Percentiles rank a stretch among this genome's conserved stretches.
Conservation (phyloP, 2,329 filamentous ascomycete genomes). For the Sporothrix brunneoviolacea region DNA sequence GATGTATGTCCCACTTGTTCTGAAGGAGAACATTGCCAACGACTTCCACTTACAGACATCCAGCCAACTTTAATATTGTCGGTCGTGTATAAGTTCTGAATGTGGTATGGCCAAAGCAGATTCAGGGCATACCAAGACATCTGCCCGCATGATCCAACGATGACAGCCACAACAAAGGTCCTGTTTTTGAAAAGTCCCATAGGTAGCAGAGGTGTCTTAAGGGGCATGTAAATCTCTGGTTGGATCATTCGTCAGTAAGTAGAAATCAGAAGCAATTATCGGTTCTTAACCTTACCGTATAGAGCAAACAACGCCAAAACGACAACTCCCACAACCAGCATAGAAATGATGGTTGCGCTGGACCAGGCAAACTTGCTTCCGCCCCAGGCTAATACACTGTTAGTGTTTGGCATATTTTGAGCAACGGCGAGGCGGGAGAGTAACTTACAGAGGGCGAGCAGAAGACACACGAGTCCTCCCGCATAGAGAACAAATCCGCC, state of each 20-base stretch:
- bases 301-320: neutral
- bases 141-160: constrained; percentile 5
- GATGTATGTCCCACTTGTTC: too few species aligned
- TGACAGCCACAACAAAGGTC: constrained; percentile 5
- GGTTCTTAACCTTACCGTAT: too few species aligned
- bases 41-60: constrained; percentile 8
- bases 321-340: constrained; percentile 1
- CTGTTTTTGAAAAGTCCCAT: constrained; percentile 5
- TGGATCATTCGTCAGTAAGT: too few species aligned
- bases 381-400: too few species aligned
- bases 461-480: neutral
- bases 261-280: too few species aligned
- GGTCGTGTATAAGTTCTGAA: constrained; percentile 7
- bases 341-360: neutral
- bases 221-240: constrained; percentile 6
- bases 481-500: constrained; percentile 3
- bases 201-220: constrained; percentile 3
- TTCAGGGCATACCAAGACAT: constrained; percentile 9
- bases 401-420: too few species aligned
- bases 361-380: constrained; percentile 7
- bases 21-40: too few species aligned
- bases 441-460: constrained; percentile 5
- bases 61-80: constrained; percentile 9
- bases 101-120: constrained; percentile 6
- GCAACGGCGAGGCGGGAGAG: too few species aligned